Percentiles rank a stretch among this genome's conserved stretches.
Evolutionary conservation across 169 alveolate genomes (phyloP).

Genomic region (Plasmodium coatneyi): DNA sequence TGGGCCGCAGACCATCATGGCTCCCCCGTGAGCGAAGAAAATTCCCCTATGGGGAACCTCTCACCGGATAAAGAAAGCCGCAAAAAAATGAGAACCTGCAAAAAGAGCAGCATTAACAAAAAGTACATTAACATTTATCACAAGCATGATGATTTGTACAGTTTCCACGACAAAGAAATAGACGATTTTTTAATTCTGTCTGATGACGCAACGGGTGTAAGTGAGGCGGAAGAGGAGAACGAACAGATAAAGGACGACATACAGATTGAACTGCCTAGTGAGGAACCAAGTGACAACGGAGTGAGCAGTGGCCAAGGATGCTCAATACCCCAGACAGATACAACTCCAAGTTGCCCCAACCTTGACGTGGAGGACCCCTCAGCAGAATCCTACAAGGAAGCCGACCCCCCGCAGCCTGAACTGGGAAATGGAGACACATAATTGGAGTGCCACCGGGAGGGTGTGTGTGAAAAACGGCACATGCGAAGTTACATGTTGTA

Average conservation of each 20-base stretch:
- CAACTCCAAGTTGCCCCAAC: not conserved
- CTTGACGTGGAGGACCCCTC: not conserved
- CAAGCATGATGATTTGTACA: conserved; percentile 46
- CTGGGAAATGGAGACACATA: not conserved
- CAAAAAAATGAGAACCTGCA: not conserved
- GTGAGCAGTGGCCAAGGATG: not conserved
- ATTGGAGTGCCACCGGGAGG: not conserved
- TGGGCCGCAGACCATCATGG: not conserved
- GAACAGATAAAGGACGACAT: not conserved
- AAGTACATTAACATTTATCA: conserved; percentile 50
- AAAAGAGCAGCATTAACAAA: conserved; percentile 24
- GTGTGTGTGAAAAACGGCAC: too few species aligned
- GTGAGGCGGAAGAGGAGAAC: not conserved
- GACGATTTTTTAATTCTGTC: conserved; percentile 53
- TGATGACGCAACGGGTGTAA: not conserved
- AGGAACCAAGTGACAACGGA: not conserved
- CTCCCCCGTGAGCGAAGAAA: not conserved
- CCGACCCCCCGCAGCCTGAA: not conserved
- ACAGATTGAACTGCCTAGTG: not conserved
- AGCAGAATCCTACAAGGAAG: not conserved
- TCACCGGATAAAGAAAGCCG: not conserved
- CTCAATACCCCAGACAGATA: not conserved
- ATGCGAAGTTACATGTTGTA: not conserved
- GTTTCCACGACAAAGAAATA: conserved; percentile 35
- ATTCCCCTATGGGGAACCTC: not conserved